Percentiles rank a stretch among this genome's conserved stretches.
These are phyloP conservation scores for Sclerotinia sclerotiorum DNA, from an alignment of 2,329 filamentous ascomycete genomes.

Conservation along the genomic window DNA sequence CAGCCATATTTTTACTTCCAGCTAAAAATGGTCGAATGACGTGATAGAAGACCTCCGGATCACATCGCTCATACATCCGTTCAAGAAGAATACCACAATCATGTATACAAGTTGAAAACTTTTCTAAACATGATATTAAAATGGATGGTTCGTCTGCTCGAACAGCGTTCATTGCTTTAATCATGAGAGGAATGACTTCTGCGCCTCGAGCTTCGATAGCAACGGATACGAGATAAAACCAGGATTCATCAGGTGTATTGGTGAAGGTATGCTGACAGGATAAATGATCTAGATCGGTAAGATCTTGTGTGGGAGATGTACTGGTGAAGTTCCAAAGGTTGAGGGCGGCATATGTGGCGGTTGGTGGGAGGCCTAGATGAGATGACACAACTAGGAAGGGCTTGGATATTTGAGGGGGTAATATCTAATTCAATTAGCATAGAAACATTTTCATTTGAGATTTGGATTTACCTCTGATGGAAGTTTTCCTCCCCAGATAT, in stretches of 20 bases:
- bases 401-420: slow-evolving; percentile 75
- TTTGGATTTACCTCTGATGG: slow-evolving; percentile 65
- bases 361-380: slow-evolving; percentile 77
- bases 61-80: slow-evolving; percentile 86
- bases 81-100: slow-evolving; percentile 67
- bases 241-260: slow-evolving; percentile 84
- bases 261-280: slow-evolving; percentile 79
- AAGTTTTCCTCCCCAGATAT: slow-evolving; percentile 82
- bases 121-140: slow-evolving; percentile 63
- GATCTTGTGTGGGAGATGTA: slow-evolving; percentile 44
- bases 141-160: slow-evolving; percentile 57
- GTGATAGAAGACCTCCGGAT: slow-evolving; percentile 86
- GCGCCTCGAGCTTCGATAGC: slow-evolving; percentile 85
- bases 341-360: slow-evolving; percentile 84
- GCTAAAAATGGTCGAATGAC: slow-evolving; percentile 84
- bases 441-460: too few species aligned
- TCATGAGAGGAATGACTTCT: slow-evolving; percentile 72
- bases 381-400: slow-evolving; percentile 72
- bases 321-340: slow-evolving; percentile 89
- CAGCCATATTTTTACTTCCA: slow-evolving; percentile 88
- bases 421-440: slow-evolving; percentile 43
- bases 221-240: slow-evolving; percentile 89
- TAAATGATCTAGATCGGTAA: slow-evolving; percentile 58
- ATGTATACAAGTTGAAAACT: slow-evolving; percentile 65
- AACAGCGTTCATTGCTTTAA: slow-evolving; percentile 71